These are phyloP conservation scores for Nakaseomyces bracarensis DNA, from an alignment of 1,139 yeast genomes.

Conservation along the genomic window DNA sequence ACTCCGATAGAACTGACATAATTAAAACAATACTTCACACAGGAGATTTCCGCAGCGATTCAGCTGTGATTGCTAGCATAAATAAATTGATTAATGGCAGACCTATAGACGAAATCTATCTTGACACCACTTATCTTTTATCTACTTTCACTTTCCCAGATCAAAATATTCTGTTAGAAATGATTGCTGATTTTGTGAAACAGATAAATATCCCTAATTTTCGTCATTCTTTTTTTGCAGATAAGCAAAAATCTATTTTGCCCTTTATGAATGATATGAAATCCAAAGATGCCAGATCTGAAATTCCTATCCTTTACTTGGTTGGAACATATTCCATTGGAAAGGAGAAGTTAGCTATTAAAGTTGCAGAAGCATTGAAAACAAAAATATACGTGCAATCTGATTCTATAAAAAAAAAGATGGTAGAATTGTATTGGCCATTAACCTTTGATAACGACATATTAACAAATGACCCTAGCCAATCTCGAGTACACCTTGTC, in stretches of 20 bases:
- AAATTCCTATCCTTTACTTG: constrained; percentile 41
- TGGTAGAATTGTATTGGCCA: constrained; percentile 11
- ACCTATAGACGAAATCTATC: constrained; percentile 50
- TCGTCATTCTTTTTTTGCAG: constrained; percentile 18
- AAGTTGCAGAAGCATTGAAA: constrained; percentile 19
- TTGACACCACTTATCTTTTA: constrained; percentile 83
- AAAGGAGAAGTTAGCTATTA: constrained; percentile 72
- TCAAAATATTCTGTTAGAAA: constrained; percentile 57
- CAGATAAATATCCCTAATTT: constrained; percentile 15
- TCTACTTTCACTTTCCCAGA: constrained; percentile 71
- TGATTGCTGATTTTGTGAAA: constrained; percentile 49
- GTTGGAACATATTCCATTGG: constrained; percentile 94
- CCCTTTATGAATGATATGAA: constrained; percentile 29
- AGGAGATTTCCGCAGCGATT: constrained; percentile 80
- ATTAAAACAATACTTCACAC: constrained; percentile 53
- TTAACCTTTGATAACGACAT: constrained; percentile 18
- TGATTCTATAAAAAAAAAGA: constrained; percentile 14
- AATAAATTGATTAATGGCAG: constrained; percentile 21
- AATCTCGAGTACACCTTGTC: constrained; percentile 61
- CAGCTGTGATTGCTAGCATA: constrained; percentile 25
- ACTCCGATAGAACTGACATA: constrained; percentile 11
- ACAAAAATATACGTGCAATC: constrained; percentile 21
- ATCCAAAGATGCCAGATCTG: constrained; percentile 17
- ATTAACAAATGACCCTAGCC: constrained; percentile 38
- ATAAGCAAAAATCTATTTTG: constrained; percentile 39